phyloP scores from a whole-genome alignment of 2,329 filamentous ascomycete species.

The Paracoccidioides brasiliensis region DNA sequence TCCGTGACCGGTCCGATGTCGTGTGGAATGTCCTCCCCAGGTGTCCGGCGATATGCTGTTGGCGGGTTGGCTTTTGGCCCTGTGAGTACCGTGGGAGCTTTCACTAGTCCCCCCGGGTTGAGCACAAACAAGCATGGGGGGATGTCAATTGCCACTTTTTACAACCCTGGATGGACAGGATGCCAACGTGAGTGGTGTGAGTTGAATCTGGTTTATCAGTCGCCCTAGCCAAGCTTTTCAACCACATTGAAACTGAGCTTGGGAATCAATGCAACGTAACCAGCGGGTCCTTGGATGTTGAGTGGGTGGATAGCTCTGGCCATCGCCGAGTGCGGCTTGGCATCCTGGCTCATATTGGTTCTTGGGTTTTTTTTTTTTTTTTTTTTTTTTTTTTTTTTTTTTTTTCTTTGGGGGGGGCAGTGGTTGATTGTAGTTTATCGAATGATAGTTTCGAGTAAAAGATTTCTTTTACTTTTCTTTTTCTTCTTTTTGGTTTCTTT shows the following conservation, averaged over 20 bases:
- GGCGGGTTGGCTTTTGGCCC: not conserved
- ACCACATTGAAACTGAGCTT: not conserved
- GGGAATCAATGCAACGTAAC: slow-evolving; percentile 1
- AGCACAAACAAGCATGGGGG: not conserved
- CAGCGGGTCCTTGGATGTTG: not conserved
- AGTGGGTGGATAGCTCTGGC: not conserved
- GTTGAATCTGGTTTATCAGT: not conserved
- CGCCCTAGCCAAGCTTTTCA: not conserved
- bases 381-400: too few relatives aligned
- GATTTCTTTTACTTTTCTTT: too few relatives aligned
- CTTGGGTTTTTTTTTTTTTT: not conserved
- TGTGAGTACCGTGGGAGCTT: not conserved
- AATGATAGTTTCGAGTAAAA: too few relatives aligned
- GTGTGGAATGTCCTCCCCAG: too few relatives aligned
- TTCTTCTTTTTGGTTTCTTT: too few relatives aligned
- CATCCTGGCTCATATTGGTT: not conserved
- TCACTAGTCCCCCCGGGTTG: not conserved
- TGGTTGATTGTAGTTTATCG: too few relatives aligned
- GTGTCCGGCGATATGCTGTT: not conserved
- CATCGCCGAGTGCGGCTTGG: not conserved
- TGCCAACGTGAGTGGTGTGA: not conserved
- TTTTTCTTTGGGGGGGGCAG: too few relatives aligned
- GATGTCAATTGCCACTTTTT: too few relatives aligned
- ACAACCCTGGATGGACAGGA: too few relatives aligned
- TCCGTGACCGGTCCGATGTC: too few relatives aligned